Conservation (phyloP, 176 grass and related monocot genomes). For the Zea mays region Zm-B73-REFERENCE-NAM-5.0 NC_050101.1:137112001-137112500, state of each 20-base stretch:
- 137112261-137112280: constrained; percentile 26
- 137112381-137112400: constrained; percentile 15
- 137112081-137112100: constrained; percentile 43
- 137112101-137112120: constrained; percentile 36
- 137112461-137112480: constrained; percentile 5
- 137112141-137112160: constrained; percentile 71
- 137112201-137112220: constrained; percentile 59
- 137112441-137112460: constrained; percentile 17
- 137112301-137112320: constrained; percentile 1
- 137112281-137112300: constrained; percentile 27
- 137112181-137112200: constrained; percentile 66
- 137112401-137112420: constrained; percentile 19
- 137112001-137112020: constrained; percentile 62
- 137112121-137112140: constrained; percentile 37
- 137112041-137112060: constrained; percentile 79
- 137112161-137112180: constrained; percentile 67
- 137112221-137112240: constrained; percentile 30
- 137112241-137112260: constrained; percentile 24
- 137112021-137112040: constrained; percentile 86
- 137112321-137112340: constrained; percentile 25
- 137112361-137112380: constrained; percentile 12
- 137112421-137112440: constrained; percentile 13
- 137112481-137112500: constrained; percentile 23
- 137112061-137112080: constrained; percentile 45
- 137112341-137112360: constrained; percentile 26